Conservation (phyloP, 176 grass and related monocot species). For the Oryza glaberrima region DNA sequence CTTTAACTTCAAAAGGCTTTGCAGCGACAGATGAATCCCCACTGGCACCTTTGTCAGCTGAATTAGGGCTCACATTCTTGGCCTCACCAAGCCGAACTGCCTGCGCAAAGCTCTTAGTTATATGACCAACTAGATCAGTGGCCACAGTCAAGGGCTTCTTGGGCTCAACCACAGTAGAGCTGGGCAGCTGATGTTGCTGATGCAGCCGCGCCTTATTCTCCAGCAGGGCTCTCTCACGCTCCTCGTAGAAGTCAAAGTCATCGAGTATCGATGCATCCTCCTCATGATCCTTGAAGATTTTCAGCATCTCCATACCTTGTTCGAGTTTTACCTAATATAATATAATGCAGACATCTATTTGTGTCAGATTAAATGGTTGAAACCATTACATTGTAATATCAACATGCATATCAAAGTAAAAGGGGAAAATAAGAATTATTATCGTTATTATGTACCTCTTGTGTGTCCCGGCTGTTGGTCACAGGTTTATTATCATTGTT, state of each 20-base stretch:
- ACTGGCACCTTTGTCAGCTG: constrained; percentile 25
- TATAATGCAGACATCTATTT: background rate
- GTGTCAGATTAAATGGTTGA: constrained; percentile 4
- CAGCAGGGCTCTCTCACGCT: constrained; percentile 67
- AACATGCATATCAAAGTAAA: background rate
- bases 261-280: constrained; percentile 68
- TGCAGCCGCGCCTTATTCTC: constrained; percentile 64
- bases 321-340: constrained; percentile 73
- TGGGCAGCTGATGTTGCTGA: constrained; percentile 48
- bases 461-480: constrained; percentile 79
- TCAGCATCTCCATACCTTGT: constrained; percentile 73
- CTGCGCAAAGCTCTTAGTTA: constrained; percentile 66
- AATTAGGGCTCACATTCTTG: constrained; percentile 32
- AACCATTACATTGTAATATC: background rate
- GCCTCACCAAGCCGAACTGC: constrained; percentile 58
- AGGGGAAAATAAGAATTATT: background rate
- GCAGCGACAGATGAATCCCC: constrained; percentile 27
- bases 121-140: constrained; percentile 47
- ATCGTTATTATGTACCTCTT: constrained; percentile 51
- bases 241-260: constrained; percentile 75
- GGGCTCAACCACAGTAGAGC: constrained; percentile 43
- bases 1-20: constrained; percentile 39
- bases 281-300: constrained; percentile 65
- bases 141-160: constrained; percentile 47
- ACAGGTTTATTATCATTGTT: constrained; percentile 83